Evolutionary conservation across 208 protist species (phyloP).

Genomic region (Leishmania tarentolae): DNA sequence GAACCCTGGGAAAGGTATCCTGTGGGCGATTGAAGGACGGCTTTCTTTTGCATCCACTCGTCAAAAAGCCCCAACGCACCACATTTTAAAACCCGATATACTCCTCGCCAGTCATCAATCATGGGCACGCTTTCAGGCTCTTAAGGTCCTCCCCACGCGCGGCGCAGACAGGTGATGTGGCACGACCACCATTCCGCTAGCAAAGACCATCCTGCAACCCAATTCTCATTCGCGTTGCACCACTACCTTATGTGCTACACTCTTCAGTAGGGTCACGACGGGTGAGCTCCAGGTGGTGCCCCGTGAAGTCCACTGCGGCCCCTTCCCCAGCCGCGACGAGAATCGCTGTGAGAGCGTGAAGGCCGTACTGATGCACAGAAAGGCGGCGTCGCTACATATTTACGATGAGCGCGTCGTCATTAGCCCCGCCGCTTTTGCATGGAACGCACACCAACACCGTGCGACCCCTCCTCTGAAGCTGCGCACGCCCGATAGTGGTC

Average conservation of each 20-base stretch:
- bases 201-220: neutral
- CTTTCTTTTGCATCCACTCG: neutral
- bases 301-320: neutral
- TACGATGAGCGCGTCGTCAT: no score
- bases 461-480: no score
- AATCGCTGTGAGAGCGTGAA: neutral
- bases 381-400: no score
- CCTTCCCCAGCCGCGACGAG: neutral
- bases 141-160: neutral
- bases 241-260: neutral
- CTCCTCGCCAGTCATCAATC: neutral
- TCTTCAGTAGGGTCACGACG: neutral
- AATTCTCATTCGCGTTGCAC: neutral
- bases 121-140: neutral
- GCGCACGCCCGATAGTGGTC: no score
- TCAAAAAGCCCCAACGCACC: neutral
- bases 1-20: neutral
- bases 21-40: rapidly evolving
- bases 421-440: no score
- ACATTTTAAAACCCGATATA: neutral
- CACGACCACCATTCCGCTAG: neutral
- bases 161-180: no score
- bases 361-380: neutral
- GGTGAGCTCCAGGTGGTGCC: neutral
- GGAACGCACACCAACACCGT: no score